Evolutionary conservation across 2,329 filamentous ascomycete genomes (phyloP), one percentile per base, ranked within the genome.

Genomic region (Diaporthe sp.): DNA sequence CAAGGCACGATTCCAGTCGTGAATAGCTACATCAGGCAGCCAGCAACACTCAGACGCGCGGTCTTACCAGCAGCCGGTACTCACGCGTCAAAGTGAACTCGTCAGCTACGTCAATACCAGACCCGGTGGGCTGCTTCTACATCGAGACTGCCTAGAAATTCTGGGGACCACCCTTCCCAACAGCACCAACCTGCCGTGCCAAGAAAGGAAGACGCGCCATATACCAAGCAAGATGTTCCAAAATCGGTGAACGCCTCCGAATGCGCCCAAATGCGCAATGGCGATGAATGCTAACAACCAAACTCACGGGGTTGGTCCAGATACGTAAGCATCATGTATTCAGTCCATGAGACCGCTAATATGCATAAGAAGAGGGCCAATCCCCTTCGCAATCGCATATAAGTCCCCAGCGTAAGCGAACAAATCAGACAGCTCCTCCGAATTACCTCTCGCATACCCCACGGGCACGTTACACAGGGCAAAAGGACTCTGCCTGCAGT

Each of bases 1-100:
- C 33, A 40, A 28, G 28, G 47, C 47, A 40, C n/a, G 3, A 30
- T 40, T 13, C 15, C 33, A 38, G 8, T 19, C 33, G 35, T 40
- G 47, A 17, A 17, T 22, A 40, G 8, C n/a, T 54, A 40, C 38
- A 1, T 33, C 47, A 68, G 47, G 45, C 64, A 68, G 64, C 47
- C 33, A 30, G n/a, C 47, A 40, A 9, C n/a, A 68, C 47, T 40
- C 47, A 17, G 64, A 54, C 47, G 64, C 47, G 64, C 64, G 33
- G 38, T 28, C 33, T 22, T 40, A 28, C 40, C 15, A 68, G 15
- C 13, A 13, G 64, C 30, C 28, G 25, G 40, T 15, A 17, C 42
- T 22, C 17, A 52, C 17, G 33, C 15, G 64, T 40, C 30, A 28
- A 47, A 13, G 12, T 52, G 12, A 68, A 54, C 2, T 30, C 30